Evolutionary conservation across 1,139 yeast species (phyloP).

Genomic region (Yarrowia galli): DNA sequence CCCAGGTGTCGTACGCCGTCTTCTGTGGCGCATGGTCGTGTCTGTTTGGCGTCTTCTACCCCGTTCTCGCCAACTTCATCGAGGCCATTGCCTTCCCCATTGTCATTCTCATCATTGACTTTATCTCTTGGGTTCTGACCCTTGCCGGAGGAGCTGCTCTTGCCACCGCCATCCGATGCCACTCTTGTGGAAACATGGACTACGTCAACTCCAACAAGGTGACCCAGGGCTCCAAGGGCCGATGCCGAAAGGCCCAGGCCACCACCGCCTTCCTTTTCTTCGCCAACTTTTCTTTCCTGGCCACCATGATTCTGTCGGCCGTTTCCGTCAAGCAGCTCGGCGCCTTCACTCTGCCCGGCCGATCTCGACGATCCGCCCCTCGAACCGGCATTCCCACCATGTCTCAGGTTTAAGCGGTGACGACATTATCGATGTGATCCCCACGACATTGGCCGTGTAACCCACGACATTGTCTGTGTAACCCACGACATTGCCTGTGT

Average conservation of each 20-base stretch:
- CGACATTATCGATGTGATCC: no score
- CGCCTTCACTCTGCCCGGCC: slow-evolving; percentile 64
- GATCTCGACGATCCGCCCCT: slow-evolving; percentile 55
- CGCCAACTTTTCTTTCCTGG: slow-evolving; percentile 77
- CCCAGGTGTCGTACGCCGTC: slow-evolving; percentile 86
- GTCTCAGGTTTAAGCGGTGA: slow-evolving; percentile 73
- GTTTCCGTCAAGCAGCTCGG: slow-evolving; percentile 72
- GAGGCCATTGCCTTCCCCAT: slow-evolving; percentile 89
- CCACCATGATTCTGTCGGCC: slow-evolving; percentile 68
- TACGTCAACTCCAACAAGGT: slow-evolving; percentile 72
- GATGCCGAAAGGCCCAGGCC: slow-evolving; percentile 98
- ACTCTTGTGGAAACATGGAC: slow-evolving; percentile 75
- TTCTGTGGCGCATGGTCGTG: slow-evolving; percentile 89
- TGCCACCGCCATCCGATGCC: slow-evolving; percentile 86
- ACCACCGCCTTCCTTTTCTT: slow-evolving; percentile 89
- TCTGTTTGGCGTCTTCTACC: slow-evolving; percentile 80
- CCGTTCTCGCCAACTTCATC: slow-evolving; percentile 76
- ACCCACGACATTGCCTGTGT: not conserved
- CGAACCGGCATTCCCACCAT: slow-evolving; percentile 89
- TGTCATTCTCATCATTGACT: slow-evolving; percentile 74
- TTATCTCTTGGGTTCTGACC: slow-evolving; percentile 87
- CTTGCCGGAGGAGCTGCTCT: slow-evolving; percentile 94
- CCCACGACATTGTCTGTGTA: not conserved
- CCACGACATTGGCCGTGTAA: no score
- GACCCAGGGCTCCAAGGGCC: slow-evolving; percentile 73